A percentile compares a stretch with the other conserved stretches of the same genome.
Evolutionary conservation across 345 rosid genomes (phyloP).

Genomic region (Ceriops decandra): DNA sequence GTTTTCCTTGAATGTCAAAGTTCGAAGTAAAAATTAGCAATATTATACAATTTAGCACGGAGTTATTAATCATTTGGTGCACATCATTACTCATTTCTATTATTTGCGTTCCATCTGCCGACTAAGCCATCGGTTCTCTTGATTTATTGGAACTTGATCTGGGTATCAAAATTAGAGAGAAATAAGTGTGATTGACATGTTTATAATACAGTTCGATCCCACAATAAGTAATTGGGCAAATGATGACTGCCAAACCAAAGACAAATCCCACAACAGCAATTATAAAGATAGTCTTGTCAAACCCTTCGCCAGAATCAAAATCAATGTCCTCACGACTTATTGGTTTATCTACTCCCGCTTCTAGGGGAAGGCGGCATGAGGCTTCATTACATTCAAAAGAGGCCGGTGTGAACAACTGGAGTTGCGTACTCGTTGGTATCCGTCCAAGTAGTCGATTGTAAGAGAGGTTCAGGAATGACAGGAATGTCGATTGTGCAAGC

Average conservation of each 20-base stretch:
- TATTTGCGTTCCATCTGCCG: too few species aligned
- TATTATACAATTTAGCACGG: too few species aligned
- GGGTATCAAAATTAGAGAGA: too few species aligned
- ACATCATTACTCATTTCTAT: too few species aligned
- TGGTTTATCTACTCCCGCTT: neutral
- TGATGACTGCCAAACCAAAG: neutral
- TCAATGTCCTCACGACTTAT: neutral
- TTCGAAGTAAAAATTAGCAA: too few species aligned
- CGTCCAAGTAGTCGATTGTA: neutral
- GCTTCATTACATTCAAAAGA: constrained; percentile 15
- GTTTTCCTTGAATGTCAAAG: too few species aligned
- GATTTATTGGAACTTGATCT: too few species aligned
- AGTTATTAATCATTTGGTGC: too few species aligned
- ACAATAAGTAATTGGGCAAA: neutral
- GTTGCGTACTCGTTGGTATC: constrained; percentile 14
- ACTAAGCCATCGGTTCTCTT: too few species aligned
- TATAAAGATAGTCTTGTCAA: neutral
- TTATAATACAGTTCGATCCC: too few species aligned
- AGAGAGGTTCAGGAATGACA: constrained; percentile 25
- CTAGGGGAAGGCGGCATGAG: constrained; percentile 10
- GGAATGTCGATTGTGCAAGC: constrained; percentile 14
- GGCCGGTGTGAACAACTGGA: neutral
- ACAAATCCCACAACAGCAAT: neutral
- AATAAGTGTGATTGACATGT: too few species aligned
- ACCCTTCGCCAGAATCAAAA: neutral